Base-by-base conservation (phyloP, 768 basidiomycete genomes). In the Hygrophorus pudorinus region DNA sequence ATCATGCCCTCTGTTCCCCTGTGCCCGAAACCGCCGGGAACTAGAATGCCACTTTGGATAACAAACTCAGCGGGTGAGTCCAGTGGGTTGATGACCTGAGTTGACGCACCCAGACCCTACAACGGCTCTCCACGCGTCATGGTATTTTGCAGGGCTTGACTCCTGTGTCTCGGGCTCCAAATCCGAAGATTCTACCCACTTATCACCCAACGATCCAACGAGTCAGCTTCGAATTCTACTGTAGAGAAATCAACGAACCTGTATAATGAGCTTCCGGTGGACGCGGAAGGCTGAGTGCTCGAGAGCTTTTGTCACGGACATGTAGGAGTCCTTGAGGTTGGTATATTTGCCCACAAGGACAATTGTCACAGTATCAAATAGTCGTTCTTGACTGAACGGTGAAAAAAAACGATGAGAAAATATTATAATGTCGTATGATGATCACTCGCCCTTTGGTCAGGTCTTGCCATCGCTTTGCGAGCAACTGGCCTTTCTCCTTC, bases 1-100 rank as follows among this genome's bases (percentile, higher is more conserved):
- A 97, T 82, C 94, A 99, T 97, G 32, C 94, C 94, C 64, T 96
- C 93, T 0, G 85, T 91, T 16, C 94, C 94, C 31, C 94, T 86
- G 8, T 71, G 65, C 14, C 94, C 94, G 59, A 99, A 99, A 9
- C 94, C 94, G 40, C 94, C 96, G 1, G 94, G 94, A 11, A 99
- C 90, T 44, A 98, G 87, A 56, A 99, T 91, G 48, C 94, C 96
- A 45, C 90, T 92, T 54, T 21, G 14, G 38, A 40, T 28, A 13
- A 45, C 11, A 7, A 24, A 3, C 40, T 53, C 21, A 44, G 36
- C 49, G 56, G 36, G n/a, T n/a, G n/a, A n/a, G 42, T 36, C 30
- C 14, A 29, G 37, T 27, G 20, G 13, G n/a, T 24, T 11, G 38
- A 27, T 42, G 1, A 47, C 27, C 14, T 14, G 32, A 20, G 21